Base-by-base conservation (phyloP, 208 protist genomes). In the Leishmania major region DNA sequence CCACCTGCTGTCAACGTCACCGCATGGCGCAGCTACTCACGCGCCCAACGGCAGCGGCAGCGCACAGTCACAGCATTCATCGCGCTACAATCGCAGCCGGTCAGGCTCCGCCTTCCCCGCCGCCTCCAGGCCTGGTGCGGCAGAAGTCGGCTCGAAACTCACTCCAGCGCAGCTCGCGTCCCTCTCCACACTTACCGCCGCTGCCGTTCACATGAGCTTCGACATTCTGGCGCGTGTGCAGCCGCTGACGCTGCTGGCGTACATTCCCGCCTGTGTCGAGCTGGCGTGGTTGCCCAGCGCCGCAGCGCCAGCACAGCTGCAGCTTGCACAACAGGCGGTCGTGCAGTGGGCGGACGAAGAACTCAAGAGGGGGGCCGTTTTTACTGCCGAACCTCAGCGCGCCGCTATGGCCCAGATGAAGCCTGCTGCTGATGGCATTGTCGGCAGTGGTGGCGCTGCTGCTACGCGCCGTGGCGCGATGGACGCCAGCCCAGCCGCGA, bases 261-360 rank as follows among this genome's bases (percentile, higher is more conserved):
- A 78, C 55, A 35, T 89, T 25, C 76, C 82, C 10, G 43, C 45
- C 7, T 67, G 77, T 17, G 53, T 62, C 28, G 31, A 73, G 0
- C 51, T 86, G 17, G 82, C 75, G 35, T 89, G 86, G 86, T 67
- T 89, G 53, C 78, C 86, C 1, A 59, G 75, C 17, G 66, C 47
- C 11, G n/a, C 81, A 35, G 82, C 78, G 13, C 59, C 75, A 57
- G 40, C 11, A 49, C 66, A 71, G 51, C 59, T 82, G 37, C 81
- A 81, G 47, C 57, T 25, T 11, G 81, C 85, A 28, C 81, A 88
- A 51, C 57, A 69, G 1, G 81, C 77, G 19, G 81, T 77, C 43
- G 45, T 84, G 19, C 67, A 62, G 25, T 74, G 80, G 67, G 79
- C 78, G 0, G 73, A 71, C n/a, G 60, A 69, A 15, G 73, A 80